Base-by-base conservation (phyloP, 305 asterid species). In the Fraxinus paxiana region DNA sequence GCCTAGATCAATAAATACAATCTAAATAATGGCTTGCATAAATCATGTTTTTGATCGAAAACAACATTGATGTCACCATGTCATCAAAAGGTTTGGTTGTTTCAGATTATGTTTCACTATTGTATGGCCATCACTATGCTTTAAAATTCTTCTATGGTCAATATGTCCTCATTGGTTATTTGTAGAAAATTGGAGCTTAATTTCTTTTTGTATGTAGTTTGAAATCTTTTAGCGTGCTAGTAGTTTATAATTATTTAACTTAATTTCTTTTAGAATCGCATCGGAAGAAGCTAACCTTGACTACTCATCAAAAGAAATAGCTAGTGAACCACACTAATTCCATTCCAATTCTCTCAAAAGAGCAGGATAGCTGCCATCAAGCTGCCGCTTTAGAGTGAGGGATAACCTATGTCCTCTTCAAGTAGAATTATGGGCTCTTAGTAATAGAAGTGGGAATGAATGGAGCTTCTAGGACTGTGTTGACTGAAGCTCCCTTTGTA, bases 21-120 rank as follows among this genome's bases (percentile, higher is more conserved):
- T 79, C 51, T 73, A 73, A 73, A 48, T 10, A 41, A 33, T 81
- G 70, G 63, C 15, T 77, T 78, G 34, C 24, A 75, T 78, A 63
- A n/a, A 20, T 18, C 67, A 26, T 79, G 76, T 34, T 5, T 75
- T 75, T 61, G 26, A 37, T 26, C 67, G 59, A 56, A 77, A 84
- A 77, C 81, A 73, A 35, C 43, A 24, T 65, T 20, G 18, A 51
- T 54, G 9, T 17, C 26, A 3, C 33, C 69, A 24, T 48, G 37
- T 61, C 15, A 15, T 30, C n/a, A 18, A 17, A 12, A 26, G 33
- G n/a, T 17, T 63, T 56, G 28, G 48, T 48, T 59, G 28, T 83
- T 51, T 72, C 54, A 38, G 31, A 63, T 18, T 31, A 63, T 10
- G 3, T 10, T 10, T 77, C 54, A 6, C 37, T 82, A 24, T 65